Percentiles rank a stretch among this genome's conserved stretches.
Evolutionary conservation across 2,329 filamentous ascomycete genomes (phyloP).

Genomic region (Fusarium pseudocircinatum): DNA sequence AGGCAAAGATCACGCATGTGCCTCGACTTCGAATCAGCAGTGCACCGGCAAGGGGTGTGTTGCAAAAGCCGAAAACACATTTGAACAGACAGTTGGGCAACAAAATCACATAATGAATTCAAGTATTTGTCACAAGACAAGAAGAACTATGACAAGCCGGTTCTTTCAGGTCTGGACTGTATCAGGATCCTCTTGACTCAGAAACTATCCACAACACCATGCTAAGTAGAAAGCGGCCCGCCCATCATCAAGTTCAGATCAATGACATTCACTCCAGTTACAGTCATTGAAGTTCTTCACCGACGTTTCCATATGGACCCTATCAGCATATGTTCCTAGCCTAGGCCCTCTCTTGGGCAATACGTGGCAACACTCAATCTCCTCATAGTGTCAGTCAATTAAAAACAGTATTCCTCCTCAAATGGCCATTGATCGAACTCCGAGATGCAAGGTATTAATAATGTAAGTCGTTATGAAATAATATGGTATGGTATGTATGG

Average conservation of each 20-base stretch:
- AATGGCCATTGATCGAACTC: slow-evolving; percentile 14
- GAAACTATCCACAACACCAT: slow-evolving; percentile 25
- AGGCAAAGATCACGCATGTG: background rate
- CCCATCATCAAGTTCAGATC: slow-evolving; percentile 1
- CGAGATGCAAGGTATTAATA: slow-evolving; percentile 38
- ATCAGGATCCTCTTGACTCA: background rate
- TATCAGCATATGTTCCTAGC: background rate
- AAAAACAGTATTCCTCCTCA: slow-evolving; percentile 16
- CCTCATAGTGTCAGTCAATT: background rate
- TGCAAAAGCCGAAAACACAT: background rate
- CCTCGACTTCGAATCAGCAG: background rate
- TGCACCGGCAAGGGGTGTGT: background rate
- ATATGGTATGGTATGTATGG: slow-evolving; percentile 31
- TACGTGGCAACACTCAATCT: background rate
- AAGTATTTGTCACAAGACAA: background rate
- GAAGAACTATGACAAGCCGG: background rate
- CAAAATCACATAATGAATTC: background rate
- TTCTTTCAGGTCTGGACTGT: background rate
- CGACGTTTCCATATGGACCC: background rate
- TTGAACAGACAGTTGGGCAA: background rate
- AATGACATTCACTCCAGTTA: background rate
- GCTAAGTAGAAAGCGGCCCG: slow-evolving; percentile 20
- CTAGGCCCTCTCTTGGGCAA: background rate
- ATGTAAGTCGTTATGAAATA: slow-evolving; percentile 39
- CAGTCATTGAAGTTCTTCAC: background rate